Evolutionary conservation across 139 green algal genomes (phyloP).

Genomic region (Chlamydomonas sp.): DNA sequence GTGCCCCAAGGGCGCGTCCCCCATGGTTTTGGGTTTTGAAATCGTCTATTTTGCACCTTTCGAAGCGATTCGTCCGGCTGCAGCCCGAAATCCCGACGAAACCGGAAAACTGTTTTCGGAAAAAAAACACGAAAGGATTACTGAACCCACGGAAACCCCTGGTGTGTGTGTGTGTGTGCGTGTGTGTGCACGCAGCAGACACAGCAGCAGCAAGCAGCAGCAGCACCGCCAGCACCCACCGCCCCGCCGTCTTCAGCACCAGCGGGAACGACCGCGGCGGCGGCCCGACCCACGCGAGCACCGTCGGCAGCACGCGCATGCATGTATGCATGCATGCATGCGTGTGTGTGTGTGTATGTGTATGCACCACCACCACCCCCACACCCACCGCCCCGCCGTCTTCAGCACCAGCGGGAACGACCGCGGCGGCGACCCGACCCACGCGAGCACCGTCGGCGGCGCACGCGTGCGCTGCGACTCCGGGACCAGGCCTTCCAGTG

Average conservation of each 20-base stretch:
- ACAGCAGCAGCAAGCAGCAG: not conserved
- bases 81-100: no score
- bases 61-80: no score
- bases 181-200: not conserved
- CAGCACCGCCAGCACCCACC: no score
- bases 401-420: slow-evolving; percentile 58
- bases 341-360: no score
- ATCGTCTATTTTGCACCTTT: no score
- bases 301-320: no score
- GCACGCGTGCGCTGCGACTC: slow-evolving; percentile 12
- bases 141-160: no score
- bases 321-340: no score
- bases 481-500: not conserved
- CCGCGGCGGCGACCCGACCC: slow-evolving; percentile 33
- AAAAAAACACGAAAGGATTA: slow-evolving; percentile 9
- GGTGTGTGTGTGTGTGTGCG: no score
- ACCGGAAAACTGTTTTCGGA: no score
- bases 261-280: slow-evolving; percentile 48
- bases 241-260: slow-evolving; percentile 43
- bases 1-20: no score
- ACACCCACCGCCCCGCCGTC: not conserved
- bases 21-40: no score
- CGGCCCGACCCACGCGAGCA: slow-evolving; percentile 32
- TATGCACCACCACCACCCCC: not conserved
- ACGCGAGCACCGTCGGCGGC: slow-evolving; percentile 45